phyloP scores from a whole-genome alignment of 768 basidiomycete genomes.

The Lactifluus echinatus region DNA sequence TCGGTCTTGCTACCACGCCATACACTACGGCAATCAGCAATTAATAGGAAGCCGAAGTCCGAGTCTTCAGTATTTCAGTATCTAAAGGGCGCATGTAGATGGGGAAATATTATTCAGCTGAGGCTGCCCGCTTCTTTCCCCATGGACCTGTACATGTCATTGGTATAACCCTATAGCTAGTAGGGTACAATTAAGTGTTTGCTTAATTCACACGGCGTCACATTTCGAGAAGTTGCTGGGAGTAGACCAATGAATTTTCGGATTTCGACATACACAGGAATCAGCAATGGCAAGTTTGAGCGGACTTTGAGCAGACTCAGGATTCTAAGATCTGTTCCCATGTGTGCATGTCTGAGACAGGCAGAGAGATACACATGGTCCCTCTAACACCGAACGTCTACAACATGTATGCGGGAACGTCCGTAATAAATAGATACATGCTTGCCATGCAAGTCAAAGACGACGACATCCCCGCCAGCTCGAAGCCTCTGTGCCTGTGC shows the following conservation, averaged over 20 bases:
- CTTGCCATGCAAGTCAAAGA: background rate
- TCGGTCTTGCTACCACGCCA: slow-evolving; percentile 47
- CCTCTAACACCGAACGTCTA: background rate
- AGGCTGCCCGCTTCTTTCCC: too few relatives aligned
- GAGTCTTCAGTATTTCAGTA: background rate
- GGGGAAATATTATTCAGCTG: background rate
- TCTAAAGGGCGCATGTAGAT: background rate
- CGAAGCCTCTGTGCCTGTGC: background rate
- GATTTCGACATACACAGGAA: too few relatives aligned
- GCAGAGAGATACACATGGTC: background rate
- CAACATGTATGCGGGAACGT: slow-evolving; percentile 1
- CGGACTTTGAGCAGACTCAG: background rate
- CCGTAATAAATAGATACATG: background rate
- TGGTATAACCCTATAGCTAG: too few relatives aligned
- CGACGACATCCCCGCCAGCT: background rate
- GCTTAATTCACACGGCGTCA: too few relatives aligned
- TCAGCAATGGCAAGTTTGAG: too few relatives aligned
- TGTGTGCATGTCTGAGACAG: background rate
- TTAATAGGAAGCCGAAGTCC: background rate
- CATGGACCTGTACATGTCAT: too few relatives aligned
- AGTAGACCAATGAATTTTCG: too few relatives aligned
- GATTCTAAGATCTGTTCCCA: background rate
- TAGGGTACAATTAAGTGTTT: too few relatives aligned
- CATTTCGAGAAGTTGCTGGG: too few relatives aligned
- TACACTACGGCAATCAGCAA: slow-evolving; percentile 41